phyloP scores from a whole-genome alignment of 108 stramenopile species.

The Stephanodiscus minutulus region DNA sequence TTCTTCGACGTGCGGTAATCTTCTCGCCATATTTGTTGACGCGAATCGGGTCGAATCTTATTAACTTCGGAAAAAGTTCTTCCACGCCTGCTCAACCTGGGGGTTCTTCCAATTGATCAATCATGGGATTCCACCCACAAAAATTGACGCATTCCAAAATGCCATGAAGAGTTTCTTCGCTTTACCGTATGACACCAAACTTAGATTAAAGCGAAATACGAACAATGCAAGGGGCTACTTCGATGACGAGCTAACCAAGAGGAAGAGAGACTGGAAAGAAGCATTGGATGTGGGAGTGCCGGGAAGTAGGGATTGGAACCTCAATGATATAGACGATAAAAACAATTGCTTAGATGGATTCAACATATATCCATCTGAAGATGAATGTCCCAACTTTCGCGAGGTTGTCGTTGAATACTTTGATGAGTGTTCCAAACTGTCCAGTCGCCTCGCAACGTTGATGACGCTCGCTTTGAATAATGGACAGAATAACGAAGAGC shows the following conservation, averaged over 20 bases:
- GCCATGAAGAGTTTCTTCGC: slow-evolving; percentile 73
- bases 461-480: slow-evolving; percentile 61
- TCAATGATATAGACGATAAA: slow-evolving; percentile 51
- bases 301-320: slow-evolving; percentile 63
- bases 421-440: slow-evolving; percentile 64
- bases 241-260: slow-evolving; percentile 94
- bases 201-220: slow-evolving; percentile 67
- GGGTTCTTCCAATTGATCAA: slow-evolving; percentile 91
- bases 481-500: slow-evolving; percentile 31
- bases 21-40: no score
- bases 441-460: slow-evolving; percentile 59
- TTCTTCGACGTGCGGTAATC: background rate
- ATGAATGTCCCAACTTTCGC: slow-evolving; percentile 66
- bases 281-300: slow-evolving; percentile 85
- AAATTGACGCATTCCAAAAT: slow-evolving; percentile 60
- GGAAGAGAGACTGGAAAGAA: slow-evolving; percentile 90
- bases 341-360: slow-evolving; percentile 88
- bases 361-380: slow-evolving; percentile 80
- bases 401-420: slow-evolving; percentile 66
- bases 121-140: slow-evolving; percentile 63
- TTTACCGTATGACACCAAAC: slow-evolving; percentile 66
- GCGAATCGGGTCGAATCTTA: slow-evolving; percentile 7
- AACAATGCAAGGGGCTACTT: slow-evolving; percentile 88
- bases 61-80: slow-evolving; percentile 50
- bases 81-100: slow-evolving; percentile 73